These are phyloP conservation scores for Yamadazyma pseudoaaseri DNA, from an alignment of 1,139 yeast genomes.

Conservation along the genomic window DNA sequence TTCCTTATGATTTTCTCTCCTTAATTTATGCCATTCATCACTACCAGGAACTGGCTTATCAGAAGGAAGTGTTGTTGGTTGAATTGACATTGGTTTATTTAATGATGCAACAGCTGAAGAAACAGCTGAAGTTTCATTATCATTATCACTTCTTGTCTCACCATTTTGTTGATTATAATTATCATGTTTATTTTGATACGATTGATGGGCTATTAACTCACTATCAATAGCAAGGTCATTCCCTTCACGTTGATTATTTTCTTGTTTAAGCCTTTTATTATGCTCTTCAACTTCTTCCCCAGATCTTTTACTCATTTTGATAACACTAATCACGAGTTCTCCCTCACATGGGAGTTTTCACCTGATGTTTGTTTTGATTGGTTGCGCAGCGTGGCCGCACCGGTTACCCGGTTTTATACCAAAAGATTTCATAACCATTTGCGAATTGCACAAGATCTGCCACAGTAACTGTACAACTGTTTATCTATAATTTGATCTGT, in stretches of 20 bases:
- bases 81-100: constrained; percentile 15
- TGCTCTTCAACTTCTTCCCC: constrained; percentile 6
- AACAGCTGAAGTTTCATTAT: constrained; percentile 4
- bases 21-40: constrained; percentile 84
- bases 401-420: neutral
- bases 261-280: constrained; percentile 1
- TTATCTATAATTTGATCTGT: no score
- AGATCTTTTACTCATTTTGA: constrained; percentile 15
- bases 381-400: neutral
- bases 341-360: constrained; percentile 13
- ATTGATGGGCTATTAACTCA: constrained; percentile 47
- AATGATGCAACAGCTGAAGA: constrained; percentile 13
- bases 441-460: no score
- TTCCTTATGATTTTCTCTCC: constrained; percentile 93
- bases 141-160: neutral
- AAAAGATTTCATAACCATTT: no score
- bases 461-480: no score
- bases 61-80: constrained; percentile 38
- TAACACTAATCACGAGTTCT: constrained; percentile 10
- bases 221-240: constrained; percentile 47
- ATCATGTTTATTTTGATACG: constrained; percentile 18
- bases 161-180: neutral
- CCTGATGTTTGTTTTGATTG: constrained; percentile 7
- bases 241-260: constrained; percentile 24
- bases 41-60: constrained; percentile 61